phyloP scores from a whole-genome alignment of 441 rosid genomes.

The Adansonia grandidieri region DNA sequence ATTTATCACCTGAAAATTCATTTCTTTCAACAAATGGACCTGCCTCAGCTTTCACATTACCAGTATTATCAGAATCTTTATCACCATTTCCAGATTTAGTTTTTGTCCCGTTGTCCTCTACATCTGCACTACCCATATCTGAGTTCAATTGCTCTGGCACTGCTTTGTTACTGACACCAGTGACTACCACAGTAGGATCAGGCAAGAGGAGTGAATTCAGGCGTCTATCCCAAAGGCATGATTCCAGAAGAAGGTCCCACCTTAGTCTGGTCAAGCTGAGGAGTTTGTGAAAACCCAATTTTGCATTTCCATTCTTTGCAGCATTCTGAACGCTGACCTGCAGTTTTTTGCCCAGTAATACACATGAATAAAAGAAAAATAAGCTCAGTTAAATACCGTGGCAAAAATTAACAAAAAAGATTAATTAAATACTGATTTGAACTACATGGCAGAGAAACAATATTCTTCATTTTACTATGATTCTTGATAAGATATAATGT shows the following conservation, averaged over 20 bases:
- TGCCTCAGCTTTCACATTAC: slow-evolving; percentile 31
- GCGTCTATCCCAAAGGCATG: slow-evolving; percentile 78
- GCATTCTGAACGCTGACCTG: slow-evolving; percentile 51
- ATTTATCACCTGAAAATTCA: slow-evolving; percentile 44
- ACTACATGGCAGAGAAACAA: slow-evolving; percentile 9
- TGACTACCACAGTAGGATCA: slow-evolving; percentile 46
- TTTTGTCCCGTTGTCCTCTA: slow-evolving; percentile 35
- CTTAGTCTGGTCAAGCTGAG: slow-evolving; percentile 65
- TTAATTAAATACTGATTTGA: slow-evolving; percentile 11
- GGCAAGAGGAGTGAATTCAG: slow-evolving; percentile 64
- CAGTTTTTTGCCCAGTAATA: slow-evolving; percentile 19
- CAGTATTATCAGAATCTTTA: slow-evolving; percentile 33
- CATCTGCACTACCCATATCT: slow-evolving; percentile 31
- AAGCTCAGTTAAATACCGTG: not conserved
- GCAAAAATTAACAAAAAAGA: not conserved
- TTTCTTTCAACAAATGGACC: slow-evolving; percentile 36
- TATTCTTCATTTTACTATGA: slow-evolving; percentile 11
- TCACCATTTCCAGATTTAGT: slow-evolving; percentile 30
- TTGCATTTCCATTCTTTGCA: slow-evolving; percentile 48
- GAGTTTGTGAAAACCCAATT: slow-evolving; percentile 47
- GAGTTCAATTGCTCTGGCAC: slow-evolving; percentile 36
- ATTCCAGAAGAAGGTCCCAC: slow-evolving; percentile 87
- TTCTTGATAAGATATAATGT: not conserved
- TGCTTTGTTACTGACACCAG: slow-evolving; percentile 41
- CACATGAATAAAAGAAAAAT: slow-evolving; percentile 4